phyloP scores from a whole-genome alignment of 228 moss, liverwort and hornwort genomes.

The Sphagnum magellanicum region DNA sequence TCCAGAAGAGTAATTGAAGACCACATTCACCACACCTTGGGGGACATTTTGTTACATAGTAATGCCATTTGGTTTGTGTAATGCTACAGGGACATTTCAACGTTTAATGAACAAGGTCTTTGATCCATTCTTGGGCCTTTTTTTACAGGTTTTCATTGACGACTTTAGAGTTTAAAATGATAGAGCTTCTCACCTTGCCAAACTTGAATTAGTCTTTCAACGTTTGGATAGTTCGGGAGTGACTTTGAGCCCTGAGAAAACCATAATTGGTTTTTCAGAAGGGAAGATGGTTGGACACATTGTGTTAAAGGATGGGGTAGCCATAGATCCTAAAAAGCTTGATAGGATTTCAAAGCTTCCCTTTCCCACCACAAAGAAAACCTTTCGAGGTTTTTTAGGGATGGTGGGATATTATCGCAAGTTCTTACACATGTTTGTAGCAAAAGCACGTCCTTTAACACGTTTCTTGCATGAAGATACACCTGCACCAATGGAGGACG shows the following conservation, averaged over 20 bases:
- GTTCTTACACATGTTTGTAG: background rate
- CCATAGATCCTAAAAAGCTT: constrained; percentile 5
- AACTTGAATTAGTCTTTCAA: constrained; percentile 2
- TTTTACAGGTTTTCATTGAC: constrained; percentile 9
- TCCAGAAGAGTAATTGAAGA: background rate
- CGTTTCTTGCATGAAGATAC: background rate
- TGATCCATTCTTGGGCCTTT: background rate
- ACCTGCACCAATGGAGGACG: background rate
- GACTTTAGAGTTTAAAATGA: constrained; percentile 5
- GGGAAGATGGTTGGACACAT: constrained; percentile 1
- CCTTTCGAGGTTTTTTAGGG: background rate
- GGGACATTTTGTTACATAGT: background rate
- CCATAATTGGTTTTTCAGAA: background rate
- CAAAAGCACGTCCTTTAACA: background rate
- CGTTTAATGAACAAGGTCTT: background rate
- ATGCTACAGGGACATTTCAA: background rate
- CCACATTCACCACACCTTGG: constrained; percentile 2
- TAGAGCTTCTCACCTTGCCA: background rate
- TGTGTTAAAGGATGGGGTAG: constrained; percentile 2
- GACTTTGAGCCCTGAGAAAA: constrained; percentile 5
- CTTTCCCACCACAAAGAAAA: background rate
- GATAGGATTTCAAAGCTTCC: background rate
- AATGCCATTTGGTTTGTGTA: background rate
- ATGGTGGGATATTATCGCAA: background rate
- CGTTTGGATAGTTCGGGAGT: background rate